Evolutionary conservation across 2,329 filamentous ascomycete genomes (phyloP).

Genomic region (Ophidiomyces ophidiicola): DNA sequence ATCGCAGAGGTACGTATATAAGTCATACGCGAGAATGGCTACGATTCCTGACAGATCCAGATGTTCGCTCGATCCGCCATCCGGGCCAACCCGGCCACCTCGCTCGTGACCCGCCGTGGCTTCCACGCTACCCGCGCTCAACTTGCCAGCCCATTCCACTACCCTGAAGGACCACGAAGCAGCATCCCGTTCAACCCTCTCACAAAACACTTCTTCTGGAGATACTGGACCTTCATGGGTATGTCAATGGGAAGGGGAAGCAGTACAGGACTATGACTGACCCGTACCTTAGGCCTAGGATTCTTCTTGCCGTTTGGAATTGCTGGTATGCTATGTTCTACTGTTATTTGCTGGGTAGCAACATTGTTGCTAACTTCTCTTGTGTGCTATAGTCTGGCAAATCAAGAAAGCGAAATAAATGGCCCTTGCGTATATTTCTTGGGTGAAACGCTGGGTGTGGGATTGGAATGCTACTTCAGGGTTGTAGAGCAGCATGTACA

Average conservation of each 20-base stretch:
- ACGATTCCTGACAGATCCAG: conserved; percentile 37
- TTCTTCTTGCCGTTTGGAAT: conserved; percentile 50
- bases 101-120: conserved; percentile 70
- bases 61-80: conserved; percentile 62
- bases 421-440: conserved; percentile 11
- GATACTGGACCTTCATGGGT: conserved; percentile 76
- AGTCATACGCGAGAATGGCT: background rate
- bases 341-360: background rate
- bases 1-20: conserved; percentile 23
- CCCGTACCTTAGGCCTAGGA: conserved; percentile 38
- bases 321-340: conserved; percentile 43
- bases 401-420: conserved; percentile 48
- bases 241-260: conserved; percentile 24
- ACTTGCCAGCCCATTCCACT: conserved; percentile 88
- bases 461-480: conserved; percentile 3
- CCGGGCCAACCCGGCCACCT: conserved; percentile 53
- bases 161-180: conserved; percentile 86
- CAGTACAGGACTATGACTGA: conserved; percentile 28
- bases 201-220: conserved; percentile 68
- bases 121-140: conserved; percentile 85
- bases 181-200: conserved; percentile 97
- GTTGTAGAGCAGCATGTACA: conserved; percentile 12
- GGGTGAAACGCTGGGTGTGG: background rate
- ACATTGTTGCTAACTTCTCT: conserved; percentile 17
- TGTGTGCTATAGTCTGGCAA: conserved; percentile 47